Evolutionary conservation across 495 filamentous ascomycete genomes (phyloP).

Genomic region (Elasticomyces elasticus): DNA sequence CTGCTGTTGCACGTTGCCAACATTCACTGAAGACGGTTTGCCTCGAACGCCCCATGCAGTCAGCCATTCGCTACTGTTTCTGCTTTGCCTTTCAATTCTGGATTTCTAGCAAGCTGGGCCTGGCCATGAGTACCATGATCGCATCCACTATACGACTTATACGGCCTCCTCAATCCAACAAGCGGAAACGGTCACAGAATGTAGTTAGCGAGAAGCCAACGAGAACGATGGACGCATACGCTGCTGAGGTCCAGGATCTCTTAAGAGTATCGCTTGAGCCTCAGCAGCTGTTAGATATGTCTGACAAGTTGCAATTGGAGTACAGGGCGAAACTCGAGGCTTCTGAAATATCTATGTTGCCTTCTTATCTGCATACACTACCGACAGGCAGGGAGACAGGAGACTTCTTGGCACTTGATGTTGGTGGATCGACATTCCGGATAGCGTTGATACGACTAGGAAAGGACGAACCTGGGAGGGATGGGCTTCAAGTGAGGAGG

Average conservation of each 20-base stretch:
- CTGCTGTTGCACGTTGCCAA: background rate
- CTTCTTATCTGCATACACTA: constrained; percentile 53
- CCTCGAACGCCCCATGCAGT: constrained; percentile 4
- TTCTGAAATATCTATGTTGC: constrained; percentile 54
- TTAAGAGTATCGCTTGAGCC: constrained; percentile 38
- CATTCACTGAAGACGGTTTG: background rate
- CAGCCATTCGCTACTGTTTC: constrained; percentile 8
- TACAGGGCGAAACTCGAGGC: constrained; percentile 43
- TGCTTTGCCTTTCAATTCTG: constrained; percentile 42
- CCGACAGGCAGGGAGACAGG: constrained; percentile 52
- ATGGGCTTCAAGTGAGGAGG: constrained; percentile 42
- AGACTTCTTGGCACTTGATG: constrained; percentile 53
- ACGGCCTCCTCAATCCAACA: constrained; percentile 24
- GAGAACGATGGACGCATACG: constrained; percentile 40
- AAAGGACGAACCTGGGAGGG: constrained; percentile 32
- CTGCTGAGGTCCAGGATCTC: constrained; percentile 40
- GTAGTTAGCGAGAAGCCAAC: constrained; percentile 24
- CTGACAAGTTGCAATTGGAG: constrained; percentile 49
- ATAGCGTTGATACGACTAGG: constrained; percentile 50
- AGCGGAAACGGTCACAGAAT: constrained; percentile 26
- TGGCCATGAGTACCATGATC: constrained; percentile 44
- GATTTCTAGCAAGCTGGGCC: constrained; percentile 41
- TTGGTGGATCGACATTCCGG: constrained; percentile 58
- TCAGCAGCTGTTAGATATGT: constrained; percentile 42
- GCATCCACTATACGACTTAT: constrained; percentile 42